phyloP scores from a whole-genome alignment of 208 protist species.

The Trypanosoma congolense region DNA sequence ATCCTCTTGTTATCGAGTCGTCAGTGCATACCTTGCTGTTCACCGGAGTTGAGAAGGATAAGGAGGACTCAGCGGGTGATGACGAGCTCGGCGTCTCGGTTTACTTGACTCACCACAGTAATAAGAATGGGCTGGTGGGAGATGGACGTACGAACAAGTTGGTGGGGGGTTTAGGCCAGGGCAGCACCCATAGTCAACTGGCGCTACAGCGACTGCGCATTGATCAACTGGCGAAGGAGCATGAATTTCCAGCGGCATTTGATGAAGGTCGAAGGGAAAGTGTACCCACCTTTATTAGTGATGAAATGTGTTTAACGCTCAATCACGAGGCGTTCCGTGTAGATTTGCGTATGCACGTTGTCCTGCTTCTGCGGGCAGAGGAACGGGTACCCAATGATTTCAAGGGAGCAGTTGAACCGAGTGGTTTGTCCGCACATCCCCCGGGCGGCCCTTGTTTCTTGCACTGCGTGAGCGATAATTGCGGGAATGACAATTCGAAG shows the following conservation, averaged over 20 bases:
- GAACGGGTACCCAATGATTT: not conserved
- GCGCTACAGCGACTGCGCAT: conserved; percentile 1
- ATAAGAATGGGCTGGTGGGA: not conserved
- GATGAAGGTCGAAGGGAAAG: not conserved
- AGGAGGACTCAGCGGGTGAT: not conserved
- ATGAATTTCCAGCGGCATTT: not conserved
- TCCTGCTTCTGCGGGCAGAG: not conserved
- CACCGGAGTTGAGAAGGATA: not conserved
- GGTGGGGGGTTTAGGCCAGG: not conserved
- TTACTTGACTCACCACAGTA: conserved; percentile 6
- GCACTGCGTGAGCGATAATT: not conserved
- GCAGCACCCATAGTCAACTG: conserved; percentile 2
- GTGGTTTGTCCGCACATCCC: not conserved
- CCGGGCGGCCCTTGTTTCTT: not conserved
- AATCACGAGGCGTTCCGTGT: not conserved
- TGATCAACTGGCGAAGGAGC: not conserved
- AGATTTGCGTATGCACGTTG: not conserved
- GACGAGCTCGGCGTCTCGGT: conserved; percentile 9
- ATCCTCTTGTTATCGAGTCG: conserved; percentile 1
- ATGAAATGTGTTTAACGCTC: not conserved
- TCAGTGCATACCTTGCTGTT: conserved; percentile 15
- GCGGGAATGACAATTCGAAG: conserved; percentile 1
- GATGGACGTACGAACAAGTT: not conserved
- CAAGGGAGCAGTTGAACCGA: not conserved
- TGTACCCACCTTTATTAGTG: not conserved